These are phyloP conservation scores for Lentinus brumalis DNA, from an alignment of 768 basidiomycete genomes.

Conservation along the genomic window DNA sequence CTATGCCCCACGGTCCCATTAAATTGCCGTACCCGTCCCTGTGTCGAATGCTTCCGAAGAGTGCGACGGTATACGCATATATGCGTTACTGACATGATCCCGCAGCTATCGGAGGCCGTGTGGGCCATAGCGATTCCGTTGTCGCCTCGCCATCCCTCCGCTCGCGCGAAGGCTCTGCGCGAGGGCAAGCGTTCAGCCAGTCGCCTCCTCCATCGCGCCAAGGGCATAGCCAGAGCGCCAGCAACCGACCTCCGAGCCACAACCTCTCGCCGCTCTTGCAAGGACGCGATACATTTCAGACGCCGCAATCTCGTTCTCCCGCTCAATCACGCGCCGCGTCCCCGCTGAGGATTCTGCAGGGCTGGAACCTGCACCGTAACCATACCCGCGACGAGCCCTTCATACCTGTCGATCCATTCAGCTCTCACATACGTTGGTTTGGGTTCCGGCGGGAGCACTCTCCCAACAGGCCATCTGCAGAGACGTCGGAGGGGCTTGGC, in stretches of 20 bases:
- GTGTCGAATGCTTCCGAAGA: too few relatives aligned
- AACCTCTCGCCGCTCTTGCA: constrained; percentile 22
- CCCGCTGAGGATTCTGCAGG: constrained; percentile 56
- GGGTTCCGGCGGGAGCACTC: constrained; percentile 13
- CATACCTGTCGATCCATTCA: constrained; percentile 39
- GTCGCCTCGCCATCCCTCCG: constrained; percentile 36
- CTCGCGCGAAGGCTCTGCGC: constrained; percentile 20
- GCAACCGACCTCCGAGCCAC: constrained; percentile 2
- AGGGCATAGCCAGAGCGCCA: constrained; percentile 18
- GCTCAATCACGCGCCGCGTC: constrained; percentile 49
- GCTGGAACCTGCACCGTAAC: constrained; percentile 54
- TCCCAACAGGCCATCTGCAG: constrained; percentile 6
- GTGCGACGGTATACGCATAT: too few relatives aligned
- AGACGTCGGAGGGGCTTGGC: neutral
- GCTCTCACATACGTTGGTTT: constrained; percentile 26
- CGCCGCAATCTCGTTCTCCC: constrained; percentile 31
- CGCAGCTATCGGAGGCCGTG: constrained; percentile 28
- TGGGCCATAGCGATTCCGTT: constrained; percentile 37
- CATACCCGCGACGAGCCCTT: constrained; percentile 45
- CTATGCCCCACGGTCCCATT: neutral
- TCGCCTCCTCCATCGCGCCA: constrained; percentile 17
- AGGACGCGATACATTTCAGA: constrained; percentile 27
- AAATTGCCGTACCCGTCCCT: neutral
- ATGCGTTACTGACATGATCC: neutral
- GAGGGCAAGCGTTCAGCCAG: constrained; percentile 3